Evolutionary conservation across 768 basidiomycete species (phyloP).

Genomic region (Tulasnella sp.): DNA sequence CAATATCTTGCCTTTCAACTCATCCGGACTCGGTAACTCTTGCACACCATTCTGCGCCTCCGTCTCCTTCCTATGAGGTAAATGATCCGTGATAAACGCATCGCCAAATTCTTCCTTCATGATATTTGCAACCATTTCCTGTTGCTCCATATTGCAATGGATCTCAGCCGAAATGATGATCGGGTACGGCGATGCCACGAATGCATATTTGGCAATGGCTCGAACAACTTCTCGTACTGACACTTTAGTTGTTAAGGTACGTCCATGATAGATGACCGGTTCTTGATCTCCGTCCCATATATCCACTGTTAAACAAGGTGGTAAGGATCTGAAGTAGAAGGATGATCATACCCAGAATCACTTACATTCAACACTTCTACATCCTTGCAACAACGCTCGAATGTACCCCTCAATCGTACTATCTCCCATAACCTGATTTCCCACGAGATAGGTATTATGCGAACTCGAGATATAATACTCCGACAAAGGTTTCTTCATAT

Average conservation of each 20-base stretch:
- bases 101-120: conserved; percentile 52
- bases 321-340: not conserved
- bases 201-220: conserved; percentile 81
- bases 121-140: conserved; percentile 64
- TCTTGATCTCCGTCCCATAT: conserved; percentile 79
- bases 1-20: conserved; percentile 62
- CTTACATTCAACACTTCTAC: conserved; percentile 87
- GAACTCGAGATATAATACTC: conserved; percentile 85
- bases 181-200: conserved; percentile 81
- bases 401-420: conserved; percentile 62
- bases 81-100: conserved; percentile 35
- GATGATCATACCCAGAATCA: conserved; percentile 15
- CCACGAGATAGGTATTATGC: conserved; percentile 86
- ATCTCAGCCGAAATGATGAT: conserved; percentile 89
- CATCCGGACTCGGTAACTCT: conserved; percentile 69
- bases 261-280: conserved; percentile 81
- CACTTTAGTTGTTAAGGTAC: conserved; percentile 75
- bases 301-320: conserved; percentile 49
- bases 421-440: conserved; percentile 73
- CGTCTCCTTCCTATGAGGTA: conserved; percentile 33
- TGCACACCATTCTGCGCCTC: conserved; percentile 30
- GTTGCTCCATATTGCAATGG: conserved; percentile 67
- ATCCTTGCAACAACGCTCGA: conserved; percentile 73
- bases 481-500: conserved; percentile 78
- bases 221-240: conserved; percentile 65